Evolutionary conservation across 2,329 filamentous ascomycete genomes (phyloP).

Genomic region (Paraphaeosphaeria minitans): DNA sequence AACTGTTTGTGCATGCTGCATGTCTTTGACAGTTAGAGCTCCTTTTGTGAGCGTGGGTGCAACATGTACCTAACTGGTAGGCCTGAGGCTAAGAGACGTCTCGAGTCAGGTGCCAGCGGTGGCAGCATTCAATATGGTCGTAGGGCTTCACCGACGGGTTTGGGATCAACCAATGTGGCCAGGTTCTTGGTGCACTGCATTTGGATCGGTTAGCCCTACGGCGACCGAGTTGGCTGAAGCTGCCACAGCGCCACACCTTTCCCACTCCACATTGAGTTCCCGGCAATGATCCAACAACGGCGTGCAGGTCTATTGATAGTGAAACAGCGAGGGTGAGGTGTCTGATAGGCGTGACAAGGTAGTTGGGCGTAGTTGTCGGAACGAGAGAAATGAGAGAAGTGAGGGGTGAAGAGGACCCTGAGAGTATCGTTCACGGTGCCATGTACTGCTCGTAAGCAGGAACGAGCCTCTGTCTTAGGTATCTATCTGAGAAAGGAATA

Average conservation of each 20-base stretch:
- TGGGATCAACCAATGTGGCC: not conserved
- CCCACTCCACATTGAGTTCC: not conserved
- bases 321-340: not conserved
- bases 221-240: conserved; percentile 6
- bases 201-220: conserved; percentile 6
- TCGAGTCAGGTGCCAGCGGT: not conserved
- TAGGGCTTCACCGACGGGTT: not conserved
- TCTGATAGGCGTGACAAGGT: not conserved
- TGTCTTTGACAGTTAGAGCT: not conserved
- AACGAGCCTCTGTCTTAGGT: not conserved
- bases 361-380: not conserved
- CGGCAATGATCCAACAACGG: not conserved
- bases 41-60: not conserved
- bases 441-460: not conserved
- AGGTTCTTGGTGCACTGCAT: not conserved
- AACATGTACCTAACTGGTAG: not conserved
- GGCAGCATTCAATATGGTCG: not conserved
- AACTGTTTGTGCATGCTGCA: not conserved
- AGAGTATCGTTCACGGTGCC: not conserved
- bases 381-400: not conserved
- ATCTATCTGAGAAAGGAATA: not conserved
- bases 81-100: not conserved
- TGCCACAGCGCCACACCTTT: not conserved
- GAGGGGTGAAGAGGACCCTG: not conserved
- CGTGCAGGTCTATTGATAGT: conserved; percentile 1